Base-by-base conservation (phyloP, 129 eudicot species). In the Sambucus nigra region DNA sequence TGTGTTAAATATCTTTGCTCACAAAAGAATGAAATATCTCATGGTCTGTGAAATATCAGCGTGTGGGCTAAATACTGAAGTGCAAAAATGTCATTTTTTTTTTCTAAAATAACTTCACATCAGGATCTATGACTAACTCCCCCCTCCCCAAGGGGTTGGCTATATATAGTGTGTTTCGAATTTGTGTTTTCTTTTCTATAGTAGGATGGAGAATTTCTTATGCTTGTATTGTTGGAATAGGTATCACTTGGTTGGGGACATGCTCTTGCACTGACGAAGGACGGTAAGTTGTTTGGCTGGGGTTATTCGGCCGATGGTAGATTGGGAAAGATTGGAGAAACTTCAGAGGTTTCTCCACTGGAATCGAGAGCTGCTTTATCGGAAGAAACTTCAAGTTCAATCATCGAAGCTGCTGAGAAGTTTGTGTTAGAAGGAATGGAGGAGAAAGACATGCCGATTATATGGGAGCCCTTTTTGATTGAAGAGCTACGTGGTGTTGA, bases 241-340 rank as follows among this genome's bases (percentile, higher is more conserved):
- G 89, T 86, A 4, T 72, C 96, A 39, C 71, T 86, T 38, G 99
- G 99, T 60, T 92, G 99, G 99, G 99, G 99, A 9, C 99, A 92
- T 75, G 96, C 82, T 52, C 84, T 92, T 50, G 99, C 96, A n/a
- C 73, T 79, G 60, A 75, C 91, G 5, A 69, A 61, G 63, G 80
- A 80, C 63, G 96, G 96, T 41, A 92, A 82, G 59, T 51, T 92
- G 71, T 92, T 82, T 40, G 87, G 99, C 21, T 92, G 99, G 99
- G 99, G 99, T 15, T 92, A 92, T 69, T 79, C 87, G 41, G 87
- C 96, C 1, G 99, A 92, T 80, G 94, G 99, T 29, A 82, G 96
- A 66, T 67, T 86, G 59, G 99, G 99, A 50, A 73, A 70, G 65
- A 67, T 82, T 26, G 81, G 84, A 51, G 68, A 51, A 24, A 45